phyloP scores from a whole-genome alignment of 2,329 filamentous ascomycete genomes.

The Arachnopeziza araneosa region DNA sequence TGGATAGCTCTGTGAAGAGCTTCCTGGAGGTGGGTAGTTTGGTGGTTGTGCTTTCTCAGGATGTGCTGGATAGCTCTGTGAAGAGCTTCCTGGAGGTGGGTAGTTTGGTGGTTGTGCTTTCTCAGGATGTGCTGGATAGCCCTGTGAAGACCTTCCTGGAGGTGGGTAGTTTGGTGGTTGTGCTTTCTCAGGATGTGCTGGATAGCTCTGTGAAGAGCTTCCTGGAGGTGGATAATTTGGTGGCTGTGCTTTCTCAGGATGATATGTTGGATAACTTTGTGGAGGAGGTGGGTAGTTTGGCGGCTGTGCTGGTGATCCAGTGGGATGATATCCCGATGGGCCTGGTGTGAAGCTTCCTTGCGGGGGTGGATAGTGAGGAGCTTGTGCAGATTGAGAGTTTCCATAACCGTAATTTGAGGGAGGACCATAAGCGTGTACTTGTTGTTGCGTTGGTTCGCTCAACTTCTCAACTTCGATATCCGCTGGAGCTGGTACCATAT shows the following conservation, averaged over 20 bases:
- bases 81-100: background rate
- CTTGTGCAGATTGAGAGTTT: background rate
- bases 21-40: background rate
- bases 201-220: background rate
- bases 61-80: background rate
- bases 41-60: background rate
- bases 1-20: background rate
- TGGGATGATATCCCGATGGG: background rate
- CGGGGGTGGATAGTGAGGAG: background rate
- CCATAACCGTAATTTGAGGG: background rate
- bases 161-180: background rate
- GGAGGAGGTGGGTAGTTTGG: background rate
- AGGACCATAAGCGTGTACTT: conserved; percentile 7
- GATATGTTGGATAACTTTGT: background rate
- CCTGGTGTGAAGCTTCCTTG: background rate
- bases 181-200: background rate
- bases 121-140: background rate
- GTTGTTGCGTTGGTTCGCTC: conserved; percentile 8
- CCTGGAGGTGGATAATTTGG: background rate
- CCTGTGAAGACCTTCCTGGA: background rate
- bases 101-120: background rate
- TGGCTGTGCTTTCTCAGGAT: background rate
- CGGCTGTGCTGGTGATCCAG: background rate
- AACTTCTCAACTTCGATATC: conserved; percentile 46
- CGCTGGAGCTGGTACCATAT: conserved; percentile 63